Conservation (phyloP, 257 asterid genomes). For the Apocynum venetum region DNA sequence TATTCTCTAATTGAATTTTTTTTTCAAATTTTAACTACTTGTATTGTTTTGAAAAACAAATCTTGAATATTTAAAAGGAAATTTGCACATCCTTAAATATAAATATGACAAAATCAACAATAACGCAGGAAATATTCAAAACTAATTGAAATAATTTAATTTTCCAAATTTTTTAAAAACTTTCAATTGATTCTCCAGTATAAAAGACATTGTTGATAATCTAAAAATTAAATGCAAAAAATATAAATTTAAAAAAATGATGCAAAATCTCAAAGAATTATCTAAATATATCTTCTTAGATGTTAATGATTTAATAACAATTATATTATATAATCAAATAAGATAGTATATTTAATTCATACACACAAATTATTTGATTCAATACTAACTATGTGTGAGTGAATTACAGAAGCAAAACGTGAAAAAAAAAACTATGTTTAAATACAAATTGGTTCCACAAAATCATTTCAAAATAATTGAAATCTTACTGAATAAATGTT, state of each 20-base stretch:
- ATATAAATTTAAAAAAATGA: not conserved
- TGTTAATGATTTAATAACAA: not conserved
- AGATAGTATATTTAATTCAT: not conserved
- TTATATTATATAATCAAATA: not conserved
- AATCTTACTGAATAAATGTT: not conserved
- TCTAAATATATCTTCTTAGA: not conserved
- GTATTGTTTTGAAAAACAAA: too few species aligned
- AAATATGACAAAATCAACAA: not conserved
- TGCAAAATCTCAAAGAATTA: not conserved
- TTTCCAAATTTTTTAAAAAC: not conserved
- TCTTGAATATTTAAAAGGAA: constrained; percentile 4
- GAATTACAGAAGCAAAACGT: too few species aligned
- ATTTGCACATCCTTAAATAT: not conserved
- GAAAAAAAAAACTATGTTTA: too few species aligned
- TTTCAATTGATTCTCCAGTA: not conserved
- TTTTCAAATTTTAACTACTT: not conserved
- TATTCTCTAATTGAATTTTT: constrained; percentile 3
- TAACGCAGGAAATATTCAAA: not conserved
- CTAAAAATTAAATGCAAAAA: not conserved
- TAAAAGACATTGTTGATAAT: not conserved
- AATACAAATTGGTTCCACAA: too few species aligned
- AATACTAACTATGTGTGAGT: too few species aligned
- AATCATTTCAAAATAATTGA: too few species aligned
- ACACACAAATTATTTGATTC: not conserved
- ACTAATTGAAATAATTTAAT: not conserved